Percentiles rank a stretch among this genome's conserved stretches.
Conservation (phyloP, 257 asterid species). For the Solanum ossicruentum region DNA sequence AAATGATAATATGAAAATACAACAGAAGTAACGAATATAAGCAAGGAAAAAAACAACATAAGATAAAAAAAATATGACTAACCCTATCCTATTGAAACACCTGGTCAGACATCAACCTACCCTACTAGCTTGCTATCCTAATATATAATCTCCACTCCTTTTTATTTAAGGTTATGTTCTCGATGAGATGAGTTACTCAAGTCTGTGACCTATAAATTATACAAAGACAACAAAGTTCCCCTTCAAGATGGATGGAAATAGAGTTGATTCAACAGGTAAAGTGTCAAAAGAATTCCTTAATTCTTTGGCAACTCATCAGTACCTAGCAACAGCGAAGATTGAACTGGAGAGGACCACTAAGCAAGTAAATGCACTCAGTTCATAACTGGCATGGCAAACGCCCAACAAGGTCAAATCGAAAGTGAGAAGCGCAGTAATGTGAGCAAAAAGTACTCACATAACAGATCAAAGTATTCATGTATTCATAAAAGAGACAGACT, state of each 20-base stretch:
- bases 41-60: too few relatives aligned
- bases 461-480: not conserved
- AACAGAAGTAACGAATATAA: too few relatives aligned
- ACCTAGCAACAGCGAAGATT: not conserved
- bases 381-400: not conserved
- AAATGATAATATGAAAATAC: too few relatives aligned
- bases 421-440: not conserved
- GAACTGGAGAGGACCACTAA: constrained; percentile 3
- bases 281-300: not conserved
- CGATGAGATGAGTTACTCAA: not conserved
- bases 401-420: not conserved
- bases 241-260: not conserved
- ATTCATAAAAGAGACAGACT: not conserved
- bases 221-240: not conserved
- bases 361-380: not conserved
- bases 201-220: not conserved
- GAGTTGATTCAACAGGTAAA: not conserved
- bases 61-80: too few relatives aligned
- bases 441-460: not conserved
- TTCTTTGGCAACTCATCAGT: not conserved
- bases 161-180: too few relatives aligned
- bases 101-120: too few relatives aligned
- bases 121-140: too few relatives aligned
- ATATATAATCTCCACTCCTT: too few relatives aligned
- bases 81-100: too few relatives aligned